A percentile compares a stretch with the other conserved stretches of the same genome.
Conservation (phyloP, 495 filamentous ascomycete genomes). For the Aspergillus sclerotiicarbonarius region DNA sequence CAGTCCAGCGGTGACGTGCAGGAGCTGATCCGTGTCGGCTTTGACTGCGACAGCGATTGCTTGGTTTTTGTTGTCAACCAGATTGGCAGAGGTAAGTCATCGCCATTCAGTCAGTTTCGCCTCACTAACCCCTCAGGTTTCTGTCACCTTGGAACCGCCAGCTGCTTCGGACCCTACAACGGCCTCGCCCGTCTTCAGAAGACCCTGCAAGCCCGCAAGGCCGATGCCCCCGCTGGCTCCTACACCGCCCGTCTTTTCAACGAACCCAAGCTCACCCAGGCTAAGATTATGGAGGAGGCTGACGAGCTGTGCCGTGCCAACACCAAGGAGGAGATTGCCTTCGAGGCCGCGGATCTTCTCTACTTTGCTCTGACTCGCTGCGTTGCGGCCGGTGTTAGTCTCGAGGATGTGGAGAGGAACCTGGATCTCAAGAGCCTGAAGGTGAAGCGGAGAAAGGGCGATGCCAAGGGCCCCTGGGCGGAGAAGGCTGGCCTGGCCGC, state of each 20-base stretch:
- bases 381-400: slow-evolving; percentile 72
- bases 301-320: slow-evolving; percentile 86
- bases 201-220: slow-evolving; percentile 76
- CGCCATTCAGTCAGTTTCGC: neutral
- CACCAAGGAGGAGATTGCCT: slow-evolving; percentile 78
- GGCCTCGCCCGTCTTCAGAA: slow-evolving; percentile 82
- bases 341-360: slow-evolving; percentile 90
- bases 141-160: slow-evolving; percentile 88
- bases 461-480: slow-evolving; percentile 89
- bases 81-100: slow-evolving; percentile 62
- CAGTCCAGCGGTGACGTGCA: slow-evolving; percentile 91
- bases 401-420: slow-evolving; percentile 86
- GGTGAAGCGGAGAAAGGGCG: slow-evolving; percentile 84
- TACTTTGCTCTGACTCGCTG: slow-evolving; percentile 95
- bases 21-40: slow-evolving; percentile 75
- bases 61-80: slow-evolving; percentile 86
- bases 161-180: slow-evolving; percentile 83
- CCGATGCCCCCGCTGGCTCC: slow-evolving; percentile 78
- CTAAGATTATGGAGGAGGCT: slow-evolving; percentile 98
- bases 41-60: slow-evolving; percentile 93
- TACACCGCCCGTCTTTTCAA: slow-evolving; percentile 92
- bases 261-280: slow-evolving; percentile 81
- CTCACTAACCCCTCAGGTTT: slow-evolving; percentile 56
- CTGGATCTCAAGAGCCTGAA: slow-evolving; percentile 93
- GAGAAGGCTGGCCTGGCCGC: slow-evolving; percentile 69